A percentile compares a stretch with the other conserved stretches of the same genome.
Conservation (phyloP, 257 asterid genomes). For the Cinchona pubescens region DNA sequence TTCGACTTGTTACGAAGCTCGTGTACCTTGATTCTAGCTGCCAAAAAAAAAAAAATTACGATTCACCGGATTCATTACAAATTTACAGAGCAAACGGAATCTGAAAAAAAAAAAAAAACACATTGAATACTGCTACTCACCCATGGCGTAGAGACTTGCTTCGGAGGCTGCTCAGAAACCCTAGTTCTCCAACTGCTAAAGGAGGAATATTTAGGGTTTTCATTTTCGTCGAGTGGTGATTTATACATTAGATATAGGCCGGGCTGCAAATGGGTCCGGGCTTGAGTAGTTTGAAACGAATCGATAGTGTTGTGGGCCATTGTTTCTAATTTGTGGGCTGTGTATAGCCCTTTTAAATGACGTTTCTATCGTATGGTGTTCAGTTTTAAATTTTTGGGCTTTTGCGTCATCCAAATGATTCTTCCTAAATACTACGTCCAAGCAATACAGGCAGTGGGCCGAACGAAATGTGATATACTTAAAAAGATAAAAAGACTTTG, state of each 20-base stretch:
- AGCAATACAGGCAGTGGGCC: no score
- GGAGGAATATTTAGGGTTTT: conserved; percentile 1
- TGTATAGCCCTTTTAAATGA: no score
- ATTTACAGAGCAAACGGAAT: no score
- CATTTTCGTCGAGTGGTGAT: background rate
- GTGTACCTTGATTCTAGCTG: conserved; percentile 40
- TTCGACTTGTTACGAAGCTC: conserved; percentile 34
- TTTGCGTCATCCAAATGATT: background rate
- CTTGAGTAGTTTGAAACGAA: background rate
- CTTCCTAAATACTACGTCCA: no score
- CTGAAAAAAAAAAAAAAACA: no score
- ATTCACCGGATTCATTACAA: background rate
- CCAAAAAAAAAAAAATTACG: background rate
- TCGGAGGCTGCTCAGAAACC: conserved; percentile 11
- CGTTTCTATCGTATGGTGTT: background rate
- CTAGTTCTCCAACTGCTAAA: background rate
- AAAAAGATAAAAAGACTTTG: no score
- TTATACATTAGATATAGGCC: background rate
- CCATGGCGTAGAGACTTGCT: conserved; percentile 13
- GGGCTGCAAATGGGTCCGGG: background rate
- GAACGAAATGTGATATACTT: no score
- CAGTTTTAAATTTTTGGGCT: background rate
- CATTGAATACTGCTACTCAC: no score
- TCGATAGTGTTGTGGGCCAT: no score
- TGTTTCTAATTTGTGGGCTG: no score